Evolutionary conservation across 2,329 filamentous ascomycete genomes (phyloP).

Genomic region (Capronia coronata): DNA sequence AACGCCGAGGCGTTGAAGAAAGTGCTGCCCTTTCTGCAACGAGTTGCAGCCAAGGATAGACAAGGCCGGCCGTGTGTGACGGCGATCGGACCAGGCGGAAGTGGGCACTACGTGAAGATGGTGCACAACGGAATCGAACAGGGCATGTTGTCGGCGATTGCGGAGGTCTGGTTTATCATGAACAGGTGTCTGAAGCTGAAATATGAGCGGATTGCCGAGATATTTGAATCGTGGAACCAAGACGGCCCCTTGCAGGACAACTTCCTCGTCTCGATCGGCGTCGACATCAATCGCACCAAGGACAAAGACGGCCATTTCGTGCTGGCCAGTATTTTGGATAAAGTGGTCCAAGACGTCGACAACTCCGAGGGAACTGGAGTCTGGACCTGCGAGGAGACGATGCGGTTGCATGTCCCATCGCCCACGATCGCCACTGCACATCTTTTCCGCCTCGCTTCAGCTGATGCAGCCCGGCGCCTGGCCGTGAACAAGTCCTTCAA

Average conservation of each 20-base stretch:
- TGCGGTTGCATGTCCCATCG: constrained; percentile 55
- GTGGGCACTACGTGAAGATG: constrained; percentile 70
- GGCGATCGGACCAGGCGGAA: constrained; percentile 55
- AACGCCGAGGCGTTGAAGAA: constrained; percentile 51
- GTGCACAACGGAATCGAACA: constrained; percentile 69
- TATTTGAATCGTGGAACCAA: constrained; percentile 56
- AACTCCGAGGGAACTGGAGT: constrained; percentile 61
- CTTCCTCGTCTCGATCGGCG: constrained; percentile 58
- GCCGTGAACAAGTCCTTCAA: constrained; percentile 34
- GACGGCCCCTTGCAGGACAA: constrained; percentile 45
- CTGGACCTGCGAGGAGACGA: constrained; percentile 59
- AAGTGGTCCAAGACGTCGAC: constrained; percentile 64
- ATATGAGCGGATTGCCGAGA: constrained; percentile 54
- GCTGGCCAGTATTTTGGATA: constrained; percentile 58
- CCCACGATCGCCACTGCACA: constrained; percentile 60
- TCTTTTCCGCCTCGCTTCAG: constrained; percentile 57
- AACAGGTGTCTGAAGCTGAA: constrained; percentile 51
- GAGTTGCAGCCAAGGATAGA: constrained; percentile 56
- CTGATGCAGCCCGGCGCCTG: constrained; percentile 52
- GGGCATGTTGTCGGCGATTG: constrained; percentile 60
- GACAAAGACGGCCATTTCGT: constrained; percentile 45
- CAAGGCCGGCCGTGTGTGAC: constrained; percentile 56
- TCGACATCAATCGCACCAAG: constrained; percentile 50
- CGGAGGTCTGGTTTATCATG: constrained; percentile 61
- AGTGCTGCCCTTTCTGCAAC: constrained; percentile 55